These are phyloP conservation scores for Fusarium bulbicola DNA, from an alignment of 2,329 filamentous ascomycete genomes.

Conservation along the genomic window DNA sequence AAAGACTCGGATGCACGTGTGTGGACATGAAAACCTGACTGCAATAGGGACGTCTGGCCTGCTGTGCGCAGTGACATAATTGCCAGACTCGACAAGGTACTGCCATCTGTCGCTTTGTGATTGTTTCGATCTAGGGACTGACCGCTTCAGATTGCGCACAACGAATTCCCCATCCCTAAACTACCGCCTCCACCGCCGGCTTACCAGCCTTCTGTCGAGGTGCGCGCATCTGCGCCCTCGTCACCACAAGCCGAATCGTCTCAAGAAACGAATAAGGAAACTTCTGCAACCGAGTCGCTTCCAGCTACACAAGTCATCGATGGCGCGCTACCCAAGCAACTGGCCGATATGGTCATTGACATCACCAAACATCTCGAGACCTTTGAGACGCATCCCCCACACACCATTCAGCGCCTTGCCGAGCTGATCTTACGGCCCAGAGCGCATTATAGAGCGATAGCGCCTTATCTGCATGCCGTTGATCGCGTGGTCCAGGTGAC, in stretches of 20 bases:
- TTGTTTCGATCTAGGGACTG: neutral
- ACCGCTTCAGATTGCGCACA: slow-evolving; percentile 71
- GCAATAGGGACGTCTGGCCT: slow-evolving; percentile 73
- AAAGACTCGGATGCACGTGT: slow-evolving; percentile 7
- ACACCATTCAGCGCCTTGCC: slow-evolving; percentile 90
- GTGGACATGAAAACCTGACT: slow-evolving; percentile 34
- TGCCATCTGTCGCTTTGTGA: neutral
- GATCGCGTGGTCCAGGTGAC: slow-evolving; percentile 92
- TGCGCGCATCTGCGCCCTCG: slow-evolving; percentile 56
- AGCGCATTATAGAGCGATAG: slow-evolving; percentile 81
- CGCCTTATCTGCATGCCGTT: slow-evolving; percentile 88
- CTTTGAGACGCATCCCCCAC: slow-evolving; percentile 81
- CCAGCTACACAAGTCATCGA: slow-evolving; percentile 47
- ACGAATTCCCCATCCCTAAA: slow-evolving; percentile 78
- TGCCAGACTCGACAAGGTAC: slow-evolving; percentile 71
- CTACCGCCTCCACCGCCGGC: slow-evolving; percentile 57
- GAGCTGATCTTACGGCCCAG: slow-evolving; percentile 84
- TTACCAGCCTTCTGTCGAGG: slow-evolving; percentile 52
- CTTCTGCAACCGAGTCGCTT: slow-evolving; percentile 58
- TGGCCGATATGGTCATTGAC: slow-evolving; percentile 68
- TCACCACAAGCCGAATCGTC: slow-evolving; percentile 56
- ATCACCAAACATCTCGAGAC: slow-evolving; percentile 70
- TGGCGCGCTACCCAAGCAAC: slow-evolving; percentile 69
- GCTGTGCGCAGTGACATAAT: slow-evolving; percentile 71
- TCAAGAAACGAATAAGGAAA: slow-evolving; percentile 75